Conservation (phyloP, 2,329 filamentous ascomycete species). For the Trichoderma brevicompactum region DNA sequence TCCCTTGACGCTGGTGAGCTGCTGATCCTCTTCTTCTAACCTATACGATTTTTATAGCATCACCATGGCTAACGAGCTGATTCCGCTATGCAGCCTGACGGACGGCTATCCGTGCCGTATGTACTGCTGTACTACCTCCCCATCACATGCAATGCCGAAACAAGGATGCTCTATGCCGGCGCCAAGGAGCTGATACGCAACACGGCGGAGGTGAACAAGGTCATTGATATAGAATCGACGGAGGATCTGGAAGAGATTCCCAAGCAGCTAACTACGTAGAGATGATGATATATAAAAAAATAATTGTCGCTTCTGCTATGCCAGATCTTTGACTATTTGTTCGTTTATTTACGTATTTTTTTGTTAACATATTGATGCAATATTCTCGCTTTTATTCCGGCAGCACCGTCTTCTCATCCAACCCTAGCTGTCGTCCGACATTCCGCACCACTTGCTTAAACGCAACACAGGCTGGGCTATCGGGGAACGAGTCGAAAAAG, state of each 20-base stretch:
- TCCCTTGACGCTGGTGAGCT: conserved; percentile 77
- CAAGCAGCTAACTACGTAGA: conserved; percentile 55
- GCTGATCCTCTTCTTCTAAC: neutral
- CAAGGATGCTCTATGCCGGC: conserved; percentile 92
- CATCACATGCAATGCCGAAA: conserved; percentile 82
- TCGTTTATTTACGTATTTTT: neutral
- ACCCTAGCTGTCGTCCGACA: conserved; percentile 67
- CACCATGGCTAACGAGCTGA: neutral
- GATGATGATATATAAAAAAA: conserved; percentile 23
- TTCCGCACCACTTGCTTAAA: conserved; percentile 79
- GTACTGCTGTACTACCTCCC: conserved; percentile 95
- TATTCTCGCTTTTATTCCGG: conserved; percentile 39
- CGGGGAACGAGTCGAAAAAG: conserved; percentile 91
- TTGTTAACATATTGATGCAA: conserved; percentile 7
- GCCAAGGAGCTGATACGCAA: conserved; percentile 96
- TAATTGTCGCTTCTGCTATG: conserved; percentile 13
- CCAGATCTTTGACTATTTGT: neutral
- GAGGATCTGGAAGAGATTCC: conserved; percentile 87
- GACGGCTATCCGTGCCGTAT: conserved; percentile 86
- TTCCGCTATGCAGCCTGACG: conserved; percentile 67
- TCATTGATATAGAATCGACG: conserved; percentile 80
- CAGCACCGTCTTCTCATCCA: conserved; percentile 60
- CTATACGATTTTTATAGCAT: neutral
- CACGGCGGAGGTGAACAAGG: conserved; percentile 83
- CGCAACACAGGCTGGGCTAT: conserved; percentile 86